Base-by-base conservation (phyloP, 352 stramenopile species). In the Pythium aquatile region DNA sequence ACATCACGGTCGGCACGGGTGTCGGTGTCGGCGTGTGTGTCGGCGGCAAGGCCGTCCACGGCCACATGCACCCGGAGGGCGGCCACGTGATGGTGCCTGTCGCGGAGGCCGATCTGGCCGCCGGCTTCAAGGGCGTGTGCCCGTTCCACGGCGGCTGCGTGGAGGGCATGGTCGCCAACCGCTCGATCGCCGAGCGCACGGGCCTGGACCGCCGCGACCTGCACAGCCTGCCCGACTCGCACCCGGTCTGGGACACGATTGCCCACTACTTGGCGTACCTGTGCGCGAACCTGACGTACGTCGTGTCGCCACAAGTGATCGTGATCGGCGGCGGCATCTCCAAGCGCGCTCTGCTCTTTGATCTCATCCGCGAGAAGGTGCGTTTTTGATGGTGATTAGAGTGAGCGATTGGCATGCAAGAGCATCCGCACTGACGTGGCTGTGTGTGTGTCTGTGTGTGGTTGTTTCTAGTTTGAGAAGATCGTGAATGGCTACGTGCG, bases 1-100 rank as follows among this genome's bases (percentile, higher is more conserved):
- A 99, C 81, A 94, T 99, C 64, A 99, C 97, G 4, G 84, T 98
- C 16, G 97, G 97, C 62, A 99, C 97, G 26, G 97, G 97, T 39
- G 85, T 99, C 20, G 97, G 97, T 29, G 94, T 99, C 29, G 97
- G 97, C 16, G 81, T 99, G 20, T 90, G 97, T 33, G 79, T 98
- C 29, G 94, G 96, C 73, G 83, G 85, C 51, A 73, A 88, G 63
- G 72, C 91, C 10, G 94, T 99, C 13, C 94, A 99, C 71, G 97
- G 97, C 62, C 79, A 97, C 55, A 94, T 99, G 83, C 97, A 99
- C 83, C 97, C 97, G 7, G 96, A 98, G 68, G 94, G 85, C 40
- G 89, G 89, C 56, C 89, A 97, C 74, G 75, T 88, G 54, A 74
- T 78, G 42, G 83, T 97, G 55, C 88, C 85, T 20, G 68, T 77